These are phyloP conservation scores for Cercospora janseana DNA, from an alignment of 2,329 filamentous ascomycete genomes.

Conservation along the genomic window DNA sequence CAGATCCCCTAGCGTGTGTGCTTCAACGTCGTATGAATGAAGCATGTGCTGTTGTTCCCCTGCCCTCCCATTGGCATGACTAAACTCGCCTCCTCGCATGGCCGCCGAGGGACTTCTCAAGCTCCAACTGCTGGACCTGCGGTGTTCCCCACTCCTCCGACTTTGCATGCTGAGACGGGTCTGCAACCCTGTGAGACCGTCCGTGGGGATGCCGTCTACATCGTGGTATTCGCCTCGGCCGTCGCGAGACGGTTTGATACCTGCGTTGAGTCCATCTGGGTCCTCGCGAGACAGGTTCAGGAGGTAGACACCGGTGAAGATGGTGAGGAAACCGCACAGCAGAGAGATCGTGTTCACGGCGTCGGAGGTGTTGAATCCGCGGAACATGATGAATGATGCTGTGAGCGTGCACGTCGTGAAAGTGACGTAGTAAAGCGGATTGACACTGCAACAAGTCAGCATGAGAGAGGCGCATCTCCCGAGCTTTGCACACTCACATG, in stretches of 20 bases:
- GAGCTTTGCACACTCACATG: constrained; percentile 54
- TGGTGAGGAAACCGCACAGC: constrained; percentile 87
- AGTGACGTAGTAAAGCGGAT: constrained; percentile 94
- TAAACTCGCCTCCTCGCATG: constrained; percentile 39
- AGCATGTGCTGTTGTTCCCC: constrained; percentile 62
- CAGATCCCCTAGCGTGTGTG: constrained; percentile 67
- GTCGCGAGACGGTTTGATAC: constrained; percentile 47
- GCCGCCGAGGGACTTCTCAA: constrained; percentile 42
- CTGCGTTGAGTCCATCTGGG: constrained; percentile 70
- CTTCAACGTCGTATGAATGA: constrained; percentile 83
- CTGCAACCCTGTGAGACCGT: constrained; percentile 83
- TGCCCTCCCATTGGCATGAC: not conserved
- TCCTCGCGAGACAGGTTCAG: constrained; percentile 93
- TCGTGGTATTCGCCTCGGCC: constrained; percentile 42
- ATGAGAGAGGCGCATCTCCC: not conserved
- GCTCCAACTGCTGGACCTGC: constrained; percentile 55
- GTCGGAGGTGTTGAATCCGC: constrained; percentile 92
- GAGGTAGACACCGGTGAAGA: constrained; percentile 92
- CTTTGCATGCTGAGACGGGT: constrained; percentile 93
- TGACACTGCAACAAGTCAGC: constrained; percentile 61
- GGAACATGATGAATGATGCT: constrained; percentile 93
- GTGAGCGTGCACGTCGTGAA: constrained; percentile 93
- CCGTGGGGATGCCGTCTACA: constrained; percentile 81
- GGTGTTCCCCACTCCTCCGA: constrained; percentile 65
- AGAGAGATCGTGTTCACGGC: constrained; percentile 89